These are phyloP conservation scores for Epichloe scottii DNA, from an alignment of 2,329 filamentous ascomycete species.

Conservation along the genomic window DNA sequence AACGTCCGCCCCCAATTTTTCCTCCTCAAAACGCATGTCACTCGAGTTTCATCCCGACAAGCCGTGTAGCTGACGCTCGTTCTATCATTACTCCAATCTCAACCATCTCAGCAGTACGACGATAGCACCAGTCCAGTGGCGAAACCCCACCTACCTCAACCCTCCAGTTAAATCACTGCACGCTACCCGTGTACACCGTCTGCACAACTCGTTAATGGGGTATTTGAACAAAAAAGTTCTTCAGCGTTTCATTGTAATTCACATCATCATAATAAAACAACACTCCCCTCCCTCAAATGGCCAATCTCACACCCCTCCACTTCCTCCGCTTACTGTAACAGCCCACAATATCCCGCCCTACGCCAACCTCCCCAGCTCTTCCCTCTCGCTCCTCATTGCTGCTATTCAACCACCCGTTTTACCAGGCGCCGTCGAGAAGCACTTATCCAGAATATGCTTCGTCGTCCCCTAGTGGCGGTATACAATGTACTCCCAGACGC, in stretches of 20 bases:
- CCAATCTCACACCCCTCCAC: constrained; percentile 18
- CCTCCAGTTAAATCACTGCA: background rate
- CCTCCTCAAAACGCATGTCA: background rate
- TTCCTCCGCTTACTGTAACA: constrained; percentile 44
- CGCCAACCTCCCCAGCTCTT: constrained; percentile 49
- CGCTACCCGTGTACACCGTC: background rate
- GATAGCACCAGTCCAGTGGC: background rate
- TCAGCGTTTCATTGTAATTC: background rate
- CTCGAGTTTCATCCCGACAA: background rate
- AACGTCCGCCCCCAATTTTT: background rate
- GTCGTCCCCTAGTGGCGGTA: background rate
- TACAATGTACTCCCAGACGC: constrained; percentile 32
- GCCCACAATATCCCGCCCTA: constrained; percentile 46
- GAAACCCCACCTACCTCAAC: background rate
- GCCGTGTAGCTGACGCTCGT: background rate
- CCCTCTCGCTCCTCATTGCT: constrained; percentile 43
- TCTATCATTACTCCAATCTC: background rate
- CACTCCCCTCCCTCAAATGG: background rate
- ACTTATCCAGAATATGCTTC: background rate
- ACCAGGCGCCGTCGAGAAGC: background rate
- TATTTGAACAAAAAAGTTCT: background rate
- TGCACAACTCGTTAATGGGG: background rate
- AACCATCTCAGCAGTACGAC: background rate
- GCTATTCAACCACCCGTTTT: background rate
- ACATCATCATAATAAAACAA: background rate